Evolutionary conservation across 1,284 basidiomycete species (phyloP).

Genomic region (Trametes pubescens): DNA sequence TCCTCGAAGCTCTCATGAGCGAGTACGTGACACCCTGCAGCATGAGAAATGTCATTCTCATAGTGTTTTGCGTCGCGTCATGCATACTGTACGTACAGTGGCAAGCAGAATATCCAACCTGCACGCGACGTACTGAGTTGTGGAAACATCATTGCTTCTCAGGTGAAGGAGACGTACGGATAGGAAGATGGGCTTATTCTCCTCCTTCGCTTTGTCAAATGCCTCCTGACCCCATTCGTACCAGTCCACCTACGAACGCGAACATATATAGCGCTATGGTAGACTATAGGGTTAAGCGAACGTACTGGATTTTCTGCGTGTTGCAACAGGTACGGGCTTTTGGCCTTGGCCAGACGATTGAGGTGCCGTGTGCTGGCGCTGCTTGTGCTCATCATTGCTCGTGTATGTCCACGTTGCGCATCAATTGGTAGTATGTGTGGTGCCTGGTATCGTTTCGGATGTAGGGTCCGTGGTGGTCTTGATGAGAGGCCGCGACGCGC

Average conservation of each 20-base stretch:
- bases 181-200: constrained; percentile 53
- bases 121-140: neutral
- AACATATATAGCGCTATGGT: neutral
- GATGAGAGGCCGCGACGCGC: neutral
- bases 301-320: constrained; percentile 53
- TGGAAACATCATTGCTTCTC: neutral
- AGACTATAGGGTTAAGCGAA: neutral
- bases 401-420: neutral
- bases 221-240: constrained; percentile 53
- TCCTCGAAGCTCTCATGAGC: constrained; percentile 54
- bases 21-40: constrained; percentile 43
- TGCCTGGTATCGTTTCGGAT: neutral
- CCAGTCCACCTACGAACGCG: constrained; percentile 45
- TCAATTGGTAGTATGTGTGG: too few relatives aligned
- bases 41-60: neutral
- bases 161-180: constrained; percentile 36
- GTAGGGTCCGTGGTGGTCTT: neutral
- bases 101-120: constrained; percentile 52
- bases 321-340: constrained; percentile 54
- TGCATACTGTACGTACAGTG: constrained; percentile 34
- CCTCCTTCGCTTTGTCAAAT: constrained; percentile 47
- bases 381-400: constrained; percentile 5
- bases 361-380: neutral
- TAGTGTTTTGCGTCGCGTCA: too few relatives aligned
- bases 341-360: constrained; percentile 49